A percentile compares a stretch with the other conserved stretches of the same genome.
These are phyloP conservation scores for Bisporella sp. DNA, from an alignment of 2,329 filamentous ascomycete species.

Conservation along the genomic window DNA sequence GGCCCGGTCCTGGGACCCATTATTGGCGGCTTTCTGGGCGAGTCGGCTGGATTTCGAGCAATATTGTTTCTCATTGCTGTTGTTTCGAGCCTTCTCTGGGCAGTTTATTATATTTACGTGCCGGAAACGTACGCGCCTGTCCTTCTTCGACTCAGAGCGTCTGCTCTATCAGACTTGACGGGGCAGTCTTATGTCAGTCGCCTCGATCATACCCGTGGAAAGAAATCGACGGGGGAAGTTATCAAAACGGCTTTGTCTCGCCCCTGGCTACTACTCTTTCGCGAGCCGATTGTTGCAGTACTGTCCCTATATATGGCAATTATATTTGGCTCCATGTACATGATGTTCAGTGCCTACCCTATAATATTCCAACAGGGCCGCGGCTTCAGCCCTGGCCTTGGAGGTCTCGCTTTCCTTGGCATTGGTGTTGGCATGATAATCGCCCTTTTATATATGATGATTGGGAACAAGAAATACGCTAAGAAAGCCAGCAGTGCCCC, in stretches of 20 bases:
- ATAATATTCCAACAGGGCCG: slow-evolving; percentile 57
- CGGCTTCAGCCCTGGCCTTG: slow-evolving; percentile 50
- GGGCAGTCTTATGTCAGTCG: slow-evolving; percentile 62
- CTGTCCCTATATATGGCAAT: slow-evolving; percentile 80
- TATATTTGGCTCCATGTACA: slow-evolving; percentile 47
- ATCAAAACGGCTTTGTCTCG: slow-evolving; percentile 80
- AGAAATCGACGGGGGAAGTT: slow-evolving; percentile 40
- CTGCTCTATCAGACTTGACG: slow-evolving; percentile 44
- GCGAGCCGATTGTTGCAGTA: slow-evolving; percentile 50
- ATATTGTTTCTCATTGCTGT: slow-evolving; percentile 55
- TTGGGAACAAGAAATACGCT: slow-evolving; percentile 48
- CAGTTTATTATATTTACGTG: slow-evolving; percentile 38
- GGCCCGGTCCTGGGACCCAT: slow-evolving; percentile 60
- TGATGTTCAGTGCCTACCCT: slow-evolving; percentile 52
- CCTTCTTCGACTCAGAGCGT: slow-evolving; percentile 39
- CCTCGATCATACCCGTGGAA: slow-evolving; percentile 57
- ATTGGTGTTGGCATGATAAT: slow-evolving; percentile 58
- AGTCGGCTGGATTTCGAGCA: slow-evolving; percentile 67
- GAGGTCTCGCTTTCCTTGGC: slow-evolving; percentile 60
- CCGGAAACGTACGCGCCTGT: slow-evolving; percentile 42
- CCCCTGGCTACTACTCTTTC: slow-evolving; percentile 62
- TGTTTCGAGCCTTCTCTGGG: slow-evolving; percentile 61
- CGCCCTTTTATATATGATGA: slow-evolving; percentile 49
- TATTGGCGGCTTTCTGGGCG: slow-evolving; percentile 57
- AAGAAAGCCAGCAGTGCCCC: slow-evolving; percentile 19